Evolutionary conservation across 805 yeast species (phyloP), one percentile per base, ranked within the genome.

Genomic region (Pichia paraexigua): DNA sequence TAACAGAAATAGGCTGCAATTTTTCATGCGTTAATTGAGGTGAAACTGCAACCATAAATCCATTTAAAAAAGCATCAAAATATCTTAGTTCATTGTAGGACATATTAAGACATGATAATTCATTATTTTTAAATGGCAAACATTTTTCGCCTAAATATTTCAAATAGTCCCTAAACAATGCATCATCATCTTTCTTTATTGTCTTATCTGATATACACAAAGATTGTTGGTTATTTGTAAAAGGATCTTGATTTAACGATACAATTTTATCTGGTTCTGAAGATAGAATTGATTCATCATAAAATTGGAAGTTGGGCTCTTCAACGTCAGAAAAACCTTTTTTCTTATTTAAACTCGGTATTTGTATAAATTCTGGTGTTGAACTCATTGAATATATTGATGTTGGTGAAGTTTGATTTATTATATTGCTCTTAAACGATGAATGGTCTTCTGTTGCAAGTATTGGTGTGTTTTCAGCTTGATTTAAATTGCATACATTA

Each of bases 11-110:
- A 0, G 77, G 73, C 12, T 74, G 71, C 7, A 74, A 56, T 15
- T 62, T 58, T 2, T 70, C 68, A 52, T 72, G 76, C 0, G 76
- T 68, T 40, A 67, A 58, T 51, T 73, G 76, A 1, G 78, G 75
- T 1, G 74, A 71, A 11, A 73, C 60, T 3, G 72, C 60, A 7
- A 68, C 67, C 53, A 75, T 66, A 54, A 73, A 74, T 2, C 72
- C 73, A 43, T 68, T 65, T 7, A 68, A 62, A 52, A 74, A 73
- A 4, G 70, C 71, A 54, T 67, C 63, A 51, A 62, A 66, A n/a
- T 35, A 35, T n/a, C 12, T 17, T 35, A 35, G 17, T n/a, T 35
- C 39, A 35, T n/a, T 5, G 7, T 7, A n/a, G 1, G 39, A 35
- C 39, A 35, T 35, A 35, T 35, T 35, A n/a, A 35, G 39, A 35